phyloP scores from a whole-genome alignment of 805 yeast species.

The Suhomyces tanzawaensis region DNA sequence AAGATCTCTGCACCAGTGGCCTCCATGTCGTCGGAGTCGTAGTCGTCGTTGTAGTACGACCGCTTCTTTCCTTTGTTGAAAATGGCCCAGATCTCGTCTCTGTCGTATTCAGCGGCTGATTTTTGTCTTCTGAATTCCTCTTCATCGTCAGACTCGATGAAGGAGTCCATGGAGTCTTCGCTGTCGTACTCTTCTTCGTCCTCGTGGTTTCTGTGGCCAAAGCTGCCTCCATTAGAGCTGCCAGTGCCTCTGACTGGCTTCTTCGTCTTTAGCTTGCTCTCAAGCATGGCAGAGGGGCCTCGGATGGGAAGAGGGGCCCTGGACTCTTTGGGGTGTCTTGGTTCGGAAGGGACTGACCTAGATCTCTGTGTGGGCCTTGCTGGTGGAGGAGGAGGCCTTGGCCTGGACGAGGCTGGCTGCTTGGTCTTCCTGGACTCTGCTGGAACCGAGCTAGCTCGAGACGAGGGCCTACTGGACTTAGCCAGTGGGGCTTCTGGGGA shows the following conservation, averaged over 20 bases:
- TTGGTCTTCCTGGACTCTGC: background rate
- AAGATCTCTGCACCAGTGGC: constrained; percentile 88
- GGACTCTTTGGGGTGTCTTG: background rate
- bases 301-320: constrained; percentile 45
- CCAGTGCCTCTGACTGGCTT: constrained; percentile 15
- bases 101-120: constrained; percentile 54
- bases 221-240: constrained; percentile 10
- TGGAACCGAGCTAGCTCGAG: constrained; percentile 1
- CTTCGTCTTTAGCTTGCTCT: constrained; percentile 39
- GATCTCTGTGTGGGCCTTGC: background rate
- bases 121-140: constrained; percentile 18
- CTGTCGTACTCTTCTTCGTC: constrained; percentile 16
- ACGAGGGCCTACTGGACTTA: background rate
- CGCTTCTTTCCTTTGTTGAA: constrained; percentile 66
- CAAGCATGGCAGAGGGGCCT: constrained; percentile 55
- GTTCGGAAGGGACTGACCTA: too few species aligned
- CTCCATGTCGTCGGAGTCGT: constrained; percentile 76
- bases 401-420: background rate
- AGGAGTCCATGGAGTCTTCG: constrained; percentile 48
- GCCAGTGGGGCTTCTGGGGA: constrained; percentile 13
- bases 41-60: constrained; percentile 44
- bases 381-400: background rate
- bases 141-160: constrained; percentile 48
- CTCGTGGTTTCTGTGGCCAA: too few species aligned
- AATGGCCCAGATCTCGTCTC: constrained; percentile 88